These are phyloP conservation scores for Spinacia oleracea DNA, from an alignment of 179 eudicot genomes.

Conservation along the genomic window DNA sequence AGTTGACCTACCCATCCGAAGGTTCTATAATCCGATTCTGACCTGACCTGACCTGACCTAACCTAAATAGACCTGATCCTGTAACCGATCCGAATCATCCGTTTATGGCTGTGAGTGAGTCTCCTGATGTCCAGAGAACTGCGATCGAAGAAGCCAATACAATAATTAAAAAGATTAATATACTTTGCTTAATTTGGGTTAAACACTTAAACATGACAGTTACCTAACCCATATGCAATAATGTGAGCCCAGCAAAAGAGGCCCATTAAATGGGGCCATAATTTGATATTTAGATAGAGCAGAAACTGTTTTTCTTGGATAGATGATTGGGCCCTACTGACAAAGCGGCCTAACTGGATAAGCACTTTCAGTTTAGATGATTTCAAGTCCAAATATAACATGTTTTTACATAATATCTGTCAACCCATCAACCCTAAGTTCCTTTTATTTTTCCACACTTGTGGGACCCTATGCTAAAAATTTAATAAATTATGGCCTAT, in stretches of 20 bases:
- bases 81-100: no score
- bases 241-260: constrained; percentile 22
- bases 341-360: constrained; percentile 31
- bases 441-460: neutral
- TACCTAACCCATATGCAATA: constrained; percentile 31
- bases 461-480: neutral
- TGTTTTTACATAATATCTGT: constrained; percentile 15
- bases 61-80: no score
- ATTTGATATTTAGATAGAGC: constrained; percentile 13
- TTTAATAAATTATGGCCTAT: neutral
- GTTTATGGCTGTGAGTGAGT: no score
- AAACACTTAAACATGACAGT: constrained; percentile 20
- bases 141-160: no score
- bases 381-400: constrained; percentile 8
- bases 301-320: neutral
- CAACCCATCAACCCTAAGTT: constrained; percentile 5
- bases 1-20: no score
- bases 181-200: neutral
- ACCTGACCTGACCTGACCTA: no score
- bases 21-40: no score
- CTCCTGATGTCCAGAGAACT: no score
- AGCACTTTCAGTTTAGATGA: constrained; percentile 17
- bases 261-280: constrained; percentile 16
- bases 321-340: constrained; percentile 25
- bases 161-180: neutral